phyloP scores from a whole-genome alignment of 352 stramenopile genomes.

The Phytophthora foliorum region DNA sequence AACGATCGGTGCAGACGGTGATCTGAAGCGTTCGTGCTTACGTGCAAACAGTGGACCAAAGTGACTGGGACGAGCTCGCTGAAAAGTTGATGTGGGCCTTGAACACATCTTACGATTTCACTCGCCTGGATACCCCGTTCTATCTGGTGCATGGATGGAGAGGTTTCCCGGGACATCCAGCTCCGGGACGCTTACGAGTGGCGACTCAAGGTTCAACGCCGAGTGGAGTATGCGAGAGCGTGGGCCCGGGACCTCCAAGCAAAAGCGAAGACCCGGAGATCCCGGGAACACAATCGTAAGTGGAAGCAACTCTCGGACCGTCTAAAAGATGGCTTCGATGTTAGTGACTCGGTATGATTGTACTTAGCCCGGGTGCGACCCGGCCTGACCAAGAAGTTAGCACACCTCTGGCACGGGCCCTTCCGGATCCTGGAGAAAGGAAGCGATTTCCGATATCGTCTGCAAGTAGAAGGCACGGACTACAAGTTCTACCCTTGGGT shows the following conservation, averaged over 20 bases:
- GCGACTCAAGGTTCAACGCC: conserved; percentile 3
- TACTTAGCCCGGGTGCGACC: conserved; percentile 5
- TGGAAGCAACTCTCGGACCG: conserved; percentile 13
- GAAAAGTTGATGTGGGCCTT: conserved; percentile 36
- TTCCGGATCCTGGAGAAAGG: conserved; percentile 2
- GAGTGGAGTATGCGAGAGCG: conserved; percentile 5
- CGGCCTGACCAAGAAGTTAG: conserved; percentile 12
- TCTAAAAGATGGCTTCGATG: not conserved
- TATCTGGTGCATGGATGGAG: conserved; percentile 25
- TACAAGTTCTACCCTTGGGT: conserved; percentile 5
- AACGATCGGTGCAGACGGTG: conserved; percentile 41
- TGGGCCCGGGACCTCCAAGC: conserved; percentile 14
- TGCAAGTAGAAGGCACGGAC: not conserved
- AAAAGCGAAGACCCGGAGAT: conserved; percentile 1
- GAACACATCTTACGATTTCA: conserved; percentile 31
- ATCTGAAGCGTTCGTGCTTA: conserved; percentile 29
- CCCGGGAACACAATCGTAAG: not conserved
- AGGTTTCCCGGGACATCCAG: conserved; percentile 1
- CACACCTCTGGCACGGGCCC: conserved; percentile 10
- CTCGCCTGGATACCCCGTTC: conserved; percentile 14
- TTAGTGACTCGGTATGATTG: conserved; percentile 5
- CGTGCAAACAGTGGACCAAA: conserved; percentile 28
- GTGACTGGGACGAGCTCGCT: conserved; percentile 43
- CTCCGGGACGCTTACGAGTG: conserved; percentile 13
- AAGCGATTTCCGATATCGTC: not conserved